These are phyloP conservation scores for Vitis amurensis DNA, from an alignment of 164 flowering plant genomes.

Conservation along the genomic window DNA sequence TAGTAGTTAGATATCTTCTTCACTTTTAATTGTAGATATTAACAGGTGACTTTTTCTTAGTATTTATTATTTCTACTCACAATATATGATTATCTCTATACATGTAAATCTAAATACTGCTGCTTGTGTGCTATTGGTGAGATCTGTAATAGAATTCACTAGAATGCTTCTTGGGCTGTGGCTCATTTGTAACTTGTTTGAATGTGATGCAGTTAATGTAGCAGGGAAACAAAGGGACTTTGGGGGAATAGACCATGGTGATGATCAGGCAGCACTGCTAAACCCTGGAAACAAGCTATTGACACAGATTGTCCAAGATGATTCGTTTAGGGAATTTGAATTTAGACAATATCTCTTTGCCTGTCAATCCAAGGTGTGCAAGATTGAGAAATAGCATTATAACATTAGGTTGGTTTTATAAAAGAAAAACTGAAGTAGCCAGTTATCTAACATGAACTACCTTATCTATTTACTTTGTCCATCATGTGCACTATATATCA, in stretches of 20 bases:
- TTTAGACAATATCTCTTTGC: slow-evolving; percentile 98
- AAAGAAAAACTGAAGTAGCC: background rate
- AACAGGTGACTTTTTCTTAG: too few relatives aligned
- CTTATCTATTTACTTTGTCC: background rate
- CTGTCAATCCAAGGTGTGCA: slow-evolving; percentile 81
- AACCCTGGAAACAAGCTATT: slow-evolving; percentile 71
- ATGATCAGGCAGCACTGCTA: slow-evolving; percentile 87
- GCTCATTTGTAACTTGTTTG: background rate
- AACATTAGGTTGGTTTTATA: background rate
- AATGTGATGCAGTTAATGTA: slow-evolving; percentile 56
- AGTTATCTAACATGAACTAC: background rate
- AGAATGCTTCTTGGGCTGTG: background rate
- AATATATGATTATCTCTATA: too few relatives aligned
- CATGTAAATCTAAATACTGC: too few relatives aligned
- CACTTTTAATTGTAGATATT: too few relatives aligned
- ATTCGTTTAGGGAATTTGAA: slow-evolving; percentile 96
- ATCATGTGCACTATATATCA: background rate
- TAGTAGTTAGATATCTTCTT: too few relatives aligned
- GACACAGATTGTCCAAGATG: slow-evolving; percentile 87
- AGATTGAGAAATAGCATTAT: slow-evolving; percentile 2
- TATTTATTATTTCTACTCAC: too few relatives aligned
- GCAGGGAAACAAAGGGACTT: slow-evolving; percentile 70
- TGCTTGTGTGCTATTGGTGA: background rate
- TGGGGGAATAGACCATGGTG: slow-evolving; percentile 81
- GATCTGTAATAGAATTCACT: too few relatives aligned